Evolutionary conservation across 768 basidiomycete species (phyloP).

Genomic region (Amanita rimosa): DNA sequence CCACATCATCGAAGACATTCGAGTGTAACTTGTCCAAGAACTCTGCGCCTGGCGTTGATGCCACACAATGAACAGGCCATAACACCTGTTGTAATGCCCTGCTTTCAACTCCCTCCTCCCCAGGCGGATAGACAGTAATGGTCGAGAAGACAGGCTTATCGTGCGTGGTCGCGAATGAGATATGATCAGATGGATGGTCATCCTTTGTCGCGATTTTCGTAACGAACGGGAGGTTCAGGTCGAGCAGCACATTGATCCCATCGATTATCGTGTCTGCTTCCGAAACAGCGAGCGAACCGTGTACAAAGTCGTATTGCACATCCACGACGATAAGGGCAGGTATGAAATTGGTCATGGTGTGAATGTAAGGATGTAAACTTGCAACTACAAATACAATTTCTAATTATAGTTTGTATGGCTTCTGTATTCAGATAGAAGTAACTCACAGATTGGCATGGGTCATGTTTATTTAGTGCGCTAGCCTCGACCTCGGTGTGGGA

Average conservation of each 20-base stretch:
- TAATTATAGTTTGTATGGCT: too few species aligned
- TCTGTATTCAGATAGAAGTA: not conserved
- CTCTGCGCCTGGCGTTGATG: constrained; percentile 44
- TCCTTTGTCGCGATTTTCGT: constrained; percentile 45
- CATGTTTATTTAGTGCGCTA: not conserved
- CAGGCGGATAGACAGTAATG: constrained; percentile 30
- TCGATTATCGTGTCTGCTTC: constrained; percentile 48
- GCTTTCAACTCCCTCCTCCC: constrained; percentile 18
- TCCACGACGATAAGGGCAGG: constrained; percentile 65
- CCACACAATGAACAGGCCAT: constrained; percentile 79
- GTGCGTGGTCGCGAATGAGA: constrained; percentile 56
- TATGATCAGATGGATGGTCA: constrained; percentile 48
- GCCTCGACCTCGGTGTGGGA: not conserved
- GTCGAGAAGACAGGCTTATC: constrained; percentile 24
- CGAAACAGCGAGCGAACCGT: constrained; percentile 62
- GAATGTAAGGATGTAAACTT: too few species aligned
- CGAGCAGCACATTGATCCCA: constrained; percentile 44
- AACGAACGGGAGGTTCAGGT: constrained; percentile 33
- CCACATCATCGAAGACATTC: constrained; percentile 27
- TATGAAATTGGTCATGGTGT: constrained; percentile 12
- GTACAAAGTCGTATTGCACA: constrained; percentile 77
- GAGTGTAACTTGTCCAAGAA: constrained; percentile 43
- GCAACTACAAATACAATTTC: too few species aligned
- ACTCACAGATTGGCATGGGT: not conserved
- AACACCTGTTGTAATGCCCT: constrained; percentile 39